Evolutionary conservation across 768 basidiomycete species (phyloP).

Genomic region (Cubamyces sp.): DNA sequence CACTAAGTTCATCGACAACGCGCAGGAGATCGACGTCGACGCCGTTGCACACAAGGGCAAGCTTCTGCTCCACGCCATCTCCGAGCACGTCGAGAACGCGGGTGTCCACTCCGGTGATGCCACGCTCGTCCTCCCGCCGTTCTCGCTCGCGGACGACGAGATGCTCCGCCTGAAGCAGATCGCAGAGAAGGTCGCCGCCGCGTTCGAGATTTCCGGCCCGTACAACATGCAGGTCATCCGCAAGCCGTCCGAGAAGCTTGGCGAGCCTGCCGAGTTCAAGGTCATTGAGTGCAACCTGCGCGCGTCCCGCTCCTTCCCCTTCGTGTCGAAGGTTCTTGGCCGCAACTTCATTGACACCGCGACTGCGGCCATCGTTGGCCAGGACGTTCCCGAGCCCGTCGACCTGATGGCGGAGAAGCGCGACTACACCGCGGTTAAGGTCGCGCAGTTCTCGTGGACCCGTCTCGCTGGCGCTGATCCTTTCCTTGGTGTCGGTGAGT

Average conservation of each 20-base stretch:
- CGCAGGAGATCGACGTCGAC: slow-evolving; percentile 98
- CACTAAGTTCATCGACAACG: slow-evolving; percentile 97
- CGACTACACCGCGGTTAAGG: slow-evolving; percentile 95
- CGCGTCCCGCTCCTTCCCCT: slow-evolving; percentile 98
- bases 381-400: slow-evolving; percentile 86
- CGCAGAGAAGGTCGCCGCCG: slow-evolving; percentile 91
- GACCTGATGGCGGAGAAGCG: slow-evolving; percentile 90
- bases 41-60: slow-evolving; percentile 93
- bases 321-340: slow-evolving; percentile 97
- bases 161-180: slow-evolving; percentile 90
- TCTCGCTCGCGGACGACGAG: slow-evolving; percentile 74
- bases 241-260: slow-evolving; percentile 57
- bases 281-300: slow-evolving; percentile 99
- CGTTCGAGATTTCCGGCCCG: slow-evolving; percentile 96
- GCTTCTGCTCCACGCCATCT: slow-evolving; percentile 93
- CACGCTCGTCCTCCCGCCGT: slow-evolving; percentile 94
- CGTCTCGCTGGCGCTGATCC: slow-evolving; percentile 95
- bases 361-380: slow-evolving; percentile 81
- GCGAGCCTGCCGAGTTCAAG: slow-evolving; percentile 75
- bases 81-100: slow-evolving; percentile 98
- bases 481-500: slow-evolving; percentile 91
- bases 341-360: slow-evolving; percentile 97
- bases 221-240: slow-evolving; percentile 99
- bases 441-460: slow-evolving; percentile 98
- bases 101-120: slow-evolving; percentile 99